Conservation (phyloP, 192 early-diverging fungal species). For the Backusella australiensis region DNA sequence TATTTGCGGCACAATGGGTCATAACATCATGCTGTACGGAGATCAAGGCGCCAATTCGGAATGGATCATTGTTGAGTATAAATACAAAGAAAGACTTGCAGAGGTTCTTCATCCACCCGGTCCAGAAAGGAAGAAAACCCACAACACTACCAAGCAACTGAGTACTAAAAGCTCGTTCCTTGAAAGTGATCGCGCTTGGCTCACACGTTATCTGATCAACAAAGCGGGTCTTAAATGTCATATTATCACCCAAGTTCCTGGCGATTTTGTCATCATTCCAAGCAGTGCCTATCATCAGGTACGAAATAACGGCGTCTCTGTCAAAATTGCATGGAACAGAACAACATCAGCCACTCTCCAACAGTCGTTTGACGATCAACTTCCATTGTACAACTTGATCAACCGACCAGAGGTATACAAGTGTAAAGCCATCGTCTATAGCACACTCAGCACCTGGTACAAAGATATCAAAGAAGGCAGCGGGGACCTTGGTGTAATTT, state of each 20-base stretch:
- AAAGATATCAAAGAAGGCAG: not conserved
- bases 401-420: slow-evolving; percentile 27
- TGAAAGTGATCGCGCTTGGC: slow-evolving; percentile 29
- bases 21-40: slow-evolving; percentile 33
- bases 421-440: slow-evolving; percentile 17
- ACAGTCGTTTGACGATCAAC: not conserved
- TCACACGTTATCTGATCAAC: not conserved
- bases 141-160: not conserved
- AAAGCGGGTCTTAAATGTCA: slow-evolving; percentile 11
- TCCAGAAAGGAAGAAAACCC: not conserved
- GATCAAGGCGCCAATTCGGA: slow-evolving; percentile 15
- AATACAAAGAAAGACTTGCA: not conserved
- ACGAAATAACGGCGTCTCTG: slow-evolving; percentile 18
- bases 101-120: not conserved
- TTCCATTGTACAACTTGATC: slow-evolving; percentile 24
- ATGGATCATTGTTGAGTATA: slow-evolving; percentile 19
- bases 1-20: slow-evolving; percentile 35
- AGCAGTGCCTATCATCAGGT: slow-evolving; percentile 35
- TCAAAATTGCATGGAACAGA: slow-evolving; percentile 35
- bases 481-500: not conserved
- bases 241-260: slow-evolving; percentile 24
- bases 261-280: slow-evolving; percentile 37
- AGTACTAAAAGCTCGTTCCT: slow-evolving; percentile 7
- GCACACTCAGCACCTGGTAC: slow-evolving; percentile 11
- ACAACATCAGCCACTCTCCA: slow-evolving; percentile 5